Percentiles rank a stretch among this genome's conserved stretches.
phyloP scores from a whole-genome alignment of 1,139 yeast species.

The Eremothecium coryli region DNA sequence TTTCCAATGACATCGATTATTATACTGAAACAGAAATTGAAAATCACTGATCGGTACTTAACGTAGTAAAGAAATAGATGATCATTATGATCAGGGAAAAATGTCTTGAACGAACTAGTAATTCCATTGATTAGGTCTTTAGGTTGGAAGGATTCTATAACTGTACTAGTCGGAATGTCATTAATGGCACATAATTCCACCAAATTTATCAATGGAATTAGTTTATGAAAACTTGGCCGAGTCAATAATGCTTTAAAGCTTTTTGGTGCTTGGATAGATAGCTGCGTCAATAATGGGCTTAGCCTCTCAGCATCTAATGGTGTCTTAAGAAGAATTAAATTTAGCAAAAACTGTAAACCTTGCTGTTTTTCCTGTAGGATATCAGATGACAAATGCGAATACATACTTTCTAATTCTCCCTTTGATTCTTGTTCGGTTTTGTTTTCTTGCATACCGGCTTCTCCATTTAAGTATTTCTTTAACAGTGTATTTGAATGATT shows the following conservation, averaged over 20 bases:
- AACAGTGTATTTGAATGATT: slow-evolving; percentile 21
- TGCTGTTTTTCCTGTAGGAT: slow-evolving; percentile 11
- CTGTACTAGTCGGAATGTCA: slow-evolving; percentile 14
- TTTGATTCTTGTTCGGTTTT: slow-evolving; percentile 5
- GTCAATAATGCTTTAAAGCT: slow-evolving; percentile 26
- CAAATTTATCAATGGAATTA: slow-evolving; percentile 22
- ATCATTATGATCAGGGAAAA: slow-evolving; percentile 3
- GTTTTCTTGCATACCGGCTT: slow-evolving; percentile 6
- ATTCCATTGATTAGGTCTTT: slow-evolving; percentile 8
- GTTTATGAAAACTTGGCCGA: slow-evolving; percentile 20
- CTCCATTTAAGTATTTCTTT: slow-evolving; percentile 20
- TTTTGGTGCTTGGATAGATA: slow-evolving; percentile 23
- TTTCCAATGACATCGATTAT: slow-evolving; percentile 9
- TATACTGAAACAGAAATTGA: slow-evolving; percentile 20
- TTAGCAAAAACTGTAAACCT: slow-evolving; percentile 14
- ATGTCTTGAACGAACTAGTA: slow-evolving; percentile 1
- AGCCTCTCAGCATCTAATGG: slow-evolving; percentile 11
- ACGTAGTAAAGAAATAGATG: slow-evolving; percentile 22
- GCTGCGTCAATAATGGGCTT: slow-evolving; percentile 12
- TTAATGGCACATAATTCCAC: slow-evolving; percentile 31
- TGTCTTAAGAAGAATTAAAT: slow-evolving; percentile 8
- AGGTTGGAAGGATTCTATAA: slow-evolving; percentile 15
- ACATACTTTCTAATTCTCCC: slow-evolving; percentile 11
- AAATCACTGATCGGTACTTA: slow-evolving; percentile 23
- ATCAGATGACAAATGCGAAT: slow-evolving; percentile 10